These are phyloP conservation scores for Trichoderma arundinaceum DNA, from an alignment of 2,329 filamentous ascomycete species.

Conservation along the genomic window DNA sequence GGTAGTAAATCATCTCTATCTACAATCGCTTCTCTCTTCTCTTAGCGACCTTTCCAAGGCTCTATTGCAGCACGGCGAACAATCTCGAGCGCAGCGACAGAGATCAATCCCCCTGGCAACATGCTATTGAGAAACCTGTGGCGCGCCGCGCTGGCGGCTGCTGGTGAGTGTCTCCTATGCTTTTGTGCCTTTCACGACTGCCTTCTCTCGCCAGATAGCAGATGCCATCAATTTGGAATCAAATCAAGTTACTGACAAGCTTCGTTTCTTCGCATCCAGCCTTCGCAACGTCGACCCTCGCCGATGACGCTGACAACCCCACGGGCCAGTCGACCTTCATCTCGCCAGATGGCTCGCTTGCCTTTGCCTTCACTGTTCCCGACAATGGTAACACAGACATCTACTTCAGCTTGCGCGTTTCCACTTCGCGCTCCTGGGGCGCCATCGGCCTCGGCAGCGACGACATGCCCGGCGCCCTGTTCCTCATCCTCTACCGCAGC, in stretches of 20 bases:
- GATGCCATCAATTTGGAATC: background rate
- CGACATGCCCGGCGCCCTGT: conserved; percentile 58
- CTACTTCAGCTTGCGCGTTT: conserved; percentile 60
- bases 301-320: conserved; percentile 40
- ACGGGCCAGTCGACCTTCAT: conserved; percentile 52
- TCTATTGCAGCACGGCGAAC: background rate
- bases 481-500: conserved; percentile 61
- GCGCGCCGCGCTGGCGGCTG: conserved; percentile 39
- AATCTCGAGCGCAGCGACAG: background rate
- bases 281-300: conserved; percentile 36
- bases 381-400: conserved; percentile 54
- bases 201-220: background rate
- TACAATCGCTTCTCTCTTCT: background rate
- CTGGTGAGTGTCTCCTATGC: conserved; percentile 36
- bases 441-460: conserved; percentile 60
- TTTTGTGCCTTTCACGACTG: background rate
- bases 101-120: background rate
- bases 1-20: background rate
- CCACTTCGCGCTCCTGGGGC: conserved; percentile 55
- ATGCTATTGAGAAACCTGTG: conserved; percentile 43
- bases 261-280: conserved; percentile 31
- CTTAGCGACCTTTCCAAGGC: too few species aligned
- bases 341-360: conserved; percentile 50
- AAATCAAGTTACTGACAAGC: background rate
- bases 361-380: conserved; percentile 59